Percentiles rank a stretch among this genome's conserved stretches.
phyloP scores from a whole-genome alignment of 2,329 filamentous ascomycete species.

The Myriosclerotinia scirpicola region DNA sequence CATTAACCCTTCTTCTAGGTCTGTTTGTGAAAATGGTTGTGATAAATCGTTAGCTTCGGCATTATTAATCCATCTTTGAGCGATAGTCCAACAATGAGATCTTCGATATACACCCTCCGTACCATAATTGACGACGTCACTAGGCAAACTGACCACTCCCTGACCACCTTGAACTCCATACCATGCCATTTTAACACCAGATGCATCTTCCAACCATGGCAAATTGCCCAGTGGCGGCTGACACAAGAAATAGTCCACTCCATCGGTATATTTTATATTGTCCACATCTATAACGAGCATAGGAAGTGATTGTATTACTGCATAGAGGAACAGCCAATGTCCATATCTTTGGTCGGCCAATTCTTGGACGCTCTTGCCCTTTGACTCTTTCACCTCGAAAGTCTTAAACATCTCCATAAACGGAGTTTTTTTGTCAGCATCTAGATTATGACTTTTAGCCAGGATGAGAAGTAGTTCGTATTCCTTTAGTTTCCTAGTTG shows the following conservation, averaged over 20 bases:
- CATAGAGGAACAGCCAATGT: slow-evolving; percentile 80
- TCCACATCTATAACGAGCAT: slow-evolving; percentile 77
- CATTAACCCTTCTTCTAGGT: slow-evolving; percentile 18
- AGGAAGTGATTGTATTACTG: slow-evolving; percentile 72
- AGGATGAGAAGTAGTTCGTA: slow-evolving; percentile 76
- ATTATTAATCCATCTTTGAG: slow-evolving; percentile 54
- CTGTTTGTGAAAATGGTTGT: background rate
- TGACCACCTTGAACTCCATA: slow-evolving; percentile 69
- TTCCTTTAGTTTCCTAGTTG: slow-evolving; percentile 70
- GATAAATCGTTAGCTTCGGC: slow-evolving; percentile 2
- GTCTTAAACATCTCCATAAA: slow-evolving; percentile 70
- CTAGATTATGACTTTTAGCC: slow-evolving; percentile 78
- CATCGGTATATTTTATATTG: slow-evolving; percentile 65
- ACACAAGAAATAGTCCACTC: slow-evolving; percentile 80
- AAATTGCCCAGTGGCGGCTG: slow-evolving; percentile 69
- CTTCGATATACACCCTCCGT: slow-evolving; percentile 67
- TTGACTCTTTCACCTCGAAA: slow-evolving; percentile 68
- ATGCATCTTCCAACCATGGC: slow-evolving; percentile 68
- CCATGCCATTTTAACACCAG: slow-evolving; percentile 65
- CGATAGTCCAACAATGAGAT: slow-evolving; percentile 67
- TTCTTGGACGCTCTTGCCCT: slow-evolving; percentile 63
- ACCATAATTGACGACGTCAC: slow-evolving; percentile 60
- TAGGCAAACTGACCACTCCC: slow-evolving; percentile 60
- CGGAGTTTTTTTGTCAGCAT: slow-evolving; percentile 59
- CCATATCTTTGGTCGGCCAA: slow-evolving; percentile 70